These are phyloP conservation scores for Boletus subparvulus DNA, from an alignment of 768 basidiomycete species.

Conservation along the genomic window DNA sequence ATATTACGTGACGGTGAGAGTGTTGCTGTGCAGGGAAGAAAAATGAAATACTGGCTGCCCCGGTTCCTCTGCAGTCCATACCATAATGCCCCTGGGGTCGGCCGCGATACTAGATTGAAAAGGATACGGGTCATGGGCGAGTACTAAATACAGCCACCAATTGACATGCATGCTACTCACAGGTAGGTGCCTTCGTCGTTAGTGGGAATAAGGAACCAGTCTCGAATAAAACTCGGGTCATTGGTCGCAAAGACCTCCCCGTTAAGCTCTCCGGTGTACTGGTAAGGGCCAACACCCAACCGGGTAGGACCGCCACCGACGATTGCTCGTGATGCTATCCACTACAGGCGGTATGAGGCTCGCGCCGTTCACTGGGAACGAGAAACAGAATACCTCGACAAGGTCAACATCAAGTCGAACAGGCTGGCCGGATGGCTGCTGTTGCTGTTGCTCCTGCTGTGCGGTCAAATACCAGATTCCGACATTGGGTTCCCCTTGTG, in stretches of 20 bases:
- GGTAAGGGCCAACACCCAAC: neutral
- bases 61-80: neutral
- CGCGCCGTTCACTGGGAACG: no score
- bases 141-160: neutral
- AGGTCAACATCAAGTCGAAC: constrained; percentile 1
- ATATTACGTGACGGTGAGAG: neutral
- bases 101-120: neutral
- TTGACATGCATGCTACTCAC: neutral
- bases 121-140: neutral
- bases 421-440: neutral
- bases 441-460: no score
- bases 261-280: neutral
- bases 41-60: neutral
- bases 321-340: neutral
- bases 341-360: neutral
- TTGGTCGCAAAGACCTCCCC: neutral
- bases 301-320: neutral
- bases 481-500: neutral
- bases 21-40: neutral
- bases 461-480: neutral
- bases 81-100: neutral
- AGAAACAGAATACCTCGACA: neutral
- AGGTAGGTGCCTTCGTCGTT: neutral
- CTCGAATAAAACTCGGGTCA: neutral
- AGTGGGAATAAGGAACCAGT: neutral